Percentiles rank a stretch among this genome's conserved stretches.
These are phyloP conservation scores for Cardiospermum halicacabum DNA, from an alignment of 345 rosid genomes.

Conservation along the genomic window DNA sequence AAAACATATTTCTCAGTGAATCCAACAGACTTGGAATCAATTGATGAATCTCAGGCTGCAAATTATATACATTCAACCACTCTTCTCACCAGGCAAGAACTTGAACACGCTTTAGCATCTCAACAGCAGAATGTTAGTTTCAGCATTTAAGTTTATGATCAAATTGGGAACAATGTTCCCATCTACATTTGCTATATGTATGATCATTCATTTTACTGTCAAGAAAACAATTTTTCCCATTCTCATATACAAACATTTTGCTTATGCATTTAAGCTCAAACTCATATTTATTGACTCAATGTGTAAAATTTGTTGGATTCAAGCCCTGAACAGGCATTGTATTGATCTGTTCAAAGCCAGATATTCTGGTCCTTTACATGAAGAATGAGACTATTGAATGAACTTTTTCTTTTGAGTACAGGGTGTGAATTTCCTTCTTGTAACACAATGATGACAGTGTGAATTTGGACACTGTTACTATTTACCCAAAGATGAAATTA, in stretches of 20 bases:
- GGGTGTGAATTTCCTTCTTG: no score
- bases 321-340: neutral
- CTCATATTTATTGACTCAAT: neutral
- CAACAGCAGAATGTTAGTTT: neutral
- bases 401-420: no score
- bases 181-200: neutral
- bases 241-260: neutral
- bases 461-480: no score
- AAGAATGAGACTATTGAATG: no score
- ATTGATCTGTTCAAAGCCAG: neutral
- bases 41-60: constrained; percentile 3
- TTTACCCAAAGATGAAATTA: no score
- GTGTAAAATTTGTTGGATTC: neutral
- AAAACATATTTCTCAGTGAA: constrained; percentile 44
- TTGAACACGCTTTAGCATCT: constrained; percentile 24
- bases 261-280: neutral
- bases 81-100: constrained; percentile 37
- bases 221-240: neutral
- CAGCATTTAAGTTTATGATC: neutral
- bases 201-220: neutral
- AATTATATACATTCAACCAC: constrained; percentile 33
- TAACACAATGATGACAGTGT: no score
- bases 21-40: constrained; percentile 21
- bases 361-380: no score
- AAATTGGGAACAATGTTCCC: neutral